phyloP scores from a whole-genome alignment of 1,284 basidiomycete genomes.

The Ustilago xerochloae region DNA sequence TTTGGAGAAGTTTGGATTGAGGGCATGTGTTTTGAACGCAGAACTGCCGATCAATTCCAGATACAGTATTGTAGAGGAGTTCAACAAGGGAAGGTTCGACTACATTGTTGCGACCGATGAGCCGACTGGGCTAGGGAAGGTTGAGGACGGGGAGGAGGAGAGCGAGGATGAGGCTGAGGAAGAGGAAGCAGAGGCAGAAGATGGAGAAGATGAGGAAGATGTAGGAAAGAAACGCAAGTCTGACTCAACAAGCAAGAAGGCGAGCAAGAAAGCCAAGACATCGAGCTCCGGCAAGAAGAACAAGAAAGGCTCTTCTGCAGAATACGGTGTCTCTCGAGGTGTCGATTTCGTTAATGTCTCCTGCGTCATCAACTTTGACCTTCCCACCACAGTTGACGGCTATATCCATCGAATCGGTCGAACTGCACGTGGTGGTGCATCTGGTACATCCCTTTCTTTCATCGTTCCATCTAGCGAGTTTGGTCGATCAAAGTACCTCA shows the following conservation, averaged over 20 bases:
- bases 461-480: slow-evolving; percentile 81
- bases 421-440: slow-evolving; percentile 92
- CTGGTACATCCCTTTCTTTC: slow-evolving; percentile 91
- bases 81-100: slow-evolving; percentile 98
- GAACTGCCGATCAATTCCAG: slow-evolving; percentile 94
- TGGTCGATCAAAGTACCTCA: slow-evolving; percentile 73
- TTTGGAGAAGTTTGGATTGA: slow-evolving; percentile 96
- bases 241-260: background rate
- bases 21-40: slow-evolving; percentile 94
- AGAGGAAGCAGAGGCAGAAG: slow-evolving; percentile 10
- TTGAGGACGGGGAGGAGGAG: slow-evolving; percentile 39
- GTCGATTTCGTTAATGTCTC: slow-evolving; percentile 97
- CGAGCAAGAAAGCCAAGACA: slow-evolving; percentile 30
- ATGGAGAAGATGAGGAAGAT: background rate
- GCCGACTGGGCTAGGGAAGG: slow-evolving; percentile 64
- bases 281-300: slow-evolving; percentile 4
- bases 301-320: slow-evolving; percentile 62
- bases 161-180: slow-evolving; percentile 4
- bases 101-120: slow-evolving; percentile 99
- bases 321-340: slow-evolving; percentile 94
- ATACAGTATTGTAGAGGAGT: slow-evolving; percentile 97
- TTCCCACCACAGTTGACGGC: slow-evolving; percentile 85
- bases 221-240: slow-evolving; percentile 37
- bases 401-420: slow-evolving; percentile 97
- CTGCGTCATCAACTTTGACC: slow-evolving; percentile 98